phyloP scores from a whole-genome alignment of 1,284 basidiomycete genomes.

The Vanrija sp. region DNA sequence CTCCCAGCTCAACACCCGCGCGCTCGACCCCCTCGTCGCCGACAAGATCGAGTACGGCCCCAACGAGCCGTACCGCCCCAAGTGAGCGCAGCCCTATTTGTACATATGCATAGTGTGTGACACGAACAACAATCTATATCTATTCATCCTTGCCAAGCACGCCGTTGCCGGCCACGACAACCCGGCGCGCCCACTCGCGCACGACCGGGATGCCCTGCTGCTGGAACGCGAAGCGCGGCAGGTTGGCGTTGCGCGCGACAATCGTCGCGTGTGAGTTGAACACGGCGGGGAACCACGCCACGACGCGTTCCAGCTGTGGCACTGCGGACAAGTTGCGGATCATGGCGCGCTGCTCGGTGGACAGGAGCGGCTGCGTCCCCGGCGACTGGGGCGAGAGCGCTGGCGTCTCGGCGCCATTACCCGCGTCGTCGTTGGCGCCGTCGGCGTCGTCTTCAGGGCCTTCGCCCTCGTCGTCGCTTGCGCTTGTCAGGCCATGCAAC shows the following conservation, averaged over 20 bases:
- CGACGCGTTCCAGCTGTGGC: conserved; percentile 34
- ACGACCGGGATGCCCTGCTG: conserved; percentile 33
- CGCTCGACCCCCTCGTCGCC: conserved; percentile 27
- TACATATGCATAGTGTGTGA: neutral
- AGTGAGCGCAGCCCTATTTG: conserved; percentile 5
- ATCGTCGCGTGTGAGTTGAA: conserved; percentile 42
- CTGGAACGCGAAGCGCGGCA: conserved; percentile 24
- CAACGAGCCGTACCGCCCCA: conserved; percentile 7
- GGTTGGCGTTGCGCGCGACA: conserved; percentile 25
- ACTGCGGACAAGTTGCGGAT: conserved; percentile 25
- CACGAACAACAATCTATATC: neutral
- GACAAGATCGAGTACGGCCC: conserved; percentile 26
- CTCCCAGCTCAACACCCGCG: conserved; percentile 33
- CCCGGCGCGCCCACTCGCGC: conserved; percentile 23
- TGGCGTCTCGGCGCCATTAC: neutral
- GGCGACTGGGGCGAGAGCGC: neutral
- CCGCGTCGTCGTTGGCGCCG: neutral
- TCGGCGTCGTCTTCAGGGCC: neutral
- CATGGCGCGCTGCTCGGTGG: conserved; percentile 31
- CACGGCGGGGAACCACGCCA: conserved; percentile 42
- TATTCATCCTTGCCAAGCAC: neutral
- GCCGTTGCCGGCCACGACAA: conserved; percentile 11
- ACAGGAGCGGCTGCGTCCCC: conserved; percentile 25
- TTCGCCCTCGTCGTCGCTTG: neutral
- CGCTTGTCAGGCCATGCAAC: neutral